Base-by-base conservation (phyloP, 768 basidiomycete genomes). In the Tubosaeta sp. region DNA sequence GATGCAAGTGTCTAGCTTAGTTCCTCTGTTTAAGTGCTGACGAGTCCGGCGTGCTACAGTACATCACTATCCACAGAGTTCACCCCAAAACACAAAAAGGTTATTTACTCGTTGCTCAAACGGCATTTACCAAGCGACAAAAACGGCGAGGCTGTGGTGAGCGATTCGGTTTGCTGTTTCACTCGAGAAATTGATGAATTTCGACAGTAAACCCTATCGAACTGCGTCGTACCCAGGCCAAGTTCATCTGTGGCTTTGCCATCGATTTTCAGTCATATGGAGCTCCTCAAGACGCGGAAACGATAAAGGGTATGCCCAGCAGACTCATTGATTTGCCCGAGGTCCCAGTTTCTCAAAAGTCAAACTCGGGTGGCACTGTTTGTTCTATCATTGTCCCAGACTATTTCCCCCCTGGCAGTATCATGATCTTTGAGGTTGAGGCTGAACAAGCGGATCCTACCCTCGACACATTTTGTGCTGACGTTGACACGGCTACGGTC, bases 341-440 rank as follows among this genome's bases (percentile, higher is more conserved):
- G 4, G 78, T 90, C 18, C 68, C 73, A 2, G 76, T 81, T n/a
- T 72, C 77, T 4, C 80, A 84, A 48, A 81, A 83, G 4, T 65
- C 75, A n/a, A 89, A 90, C 58, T 65, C 58, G 27, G 82, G 83
- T 52, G 86, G 86, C 2, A 78, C 84, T 0, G 90, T 76, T 68
- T 80, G 86, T 19, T 89, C 93, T 65, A 83, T 98, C 52, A 60
- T 79, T 18, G 82, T 96, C 2, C 96, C 96, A 0, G 86, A 93
- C 32, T 73, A 76, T 59, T 99, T 98, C 71, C 94, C 94, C n/a
- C 94, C 95, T 0, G 95, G 95, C 10, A 92, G 90, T 53, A 82
- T 98, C 61, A 84, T 97, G 87, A 60, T 99, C 18, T 97, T 97
- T 62, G 82, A 86, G 63, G 96, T 94, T 0, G 83, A 88, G 57